Percentiles rank a stretch among this genome's conserved stretches.
phyloP scores from a whole-genome alignment of 129 eudicot species.

The Rutidosis leptorrhynchoides region DNA sequence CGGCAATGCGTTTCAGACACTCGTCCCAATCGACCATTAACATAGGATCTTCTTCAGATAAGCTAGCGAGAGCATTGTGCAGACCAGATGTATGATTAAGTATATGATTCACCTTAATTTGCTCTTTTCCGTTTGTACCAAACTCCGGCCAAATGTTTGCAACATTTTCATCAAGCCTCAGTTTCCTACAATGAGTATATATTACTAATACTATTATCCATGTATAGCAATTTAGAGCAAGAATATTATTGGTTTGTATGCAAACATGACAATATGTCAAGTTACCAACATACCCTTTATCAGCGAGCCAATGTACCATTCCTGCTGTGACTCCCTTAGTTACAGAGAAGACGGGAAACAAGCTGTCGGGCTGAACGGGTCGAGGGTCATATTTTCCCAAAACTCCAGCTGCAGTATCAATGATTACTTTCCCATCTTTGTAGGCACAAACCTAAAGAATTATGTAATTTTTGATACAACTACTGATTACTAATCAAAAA shows the following conservation, averaged over 20 bases:
- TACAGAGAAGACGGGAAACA: conserved; percentile 86
- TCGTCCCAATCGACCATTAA: conserved; percentile 71
- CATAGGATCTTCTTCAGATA: conserved; percentile 62
- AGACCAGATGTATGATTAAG: conserved; percentile 95
- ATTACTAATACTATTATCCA: background rate
- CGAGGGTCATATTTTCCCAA: conserved; percentile 95
- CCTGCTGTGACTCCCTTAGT: conserved; percentile 90
- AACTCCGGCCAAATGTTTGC: conserved; percentile 84
- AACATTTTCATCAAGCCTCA: conserved; percentile 76
- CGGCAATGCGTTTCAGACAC: conserved; percentile 58
- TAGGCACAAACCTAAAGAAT: conserved; percentile 75
- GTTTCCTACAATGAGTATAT: conserved; percentile 49
- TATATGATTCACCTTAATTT: conserved; percentile 88
- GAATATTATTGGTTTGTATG: conserved; percentile 6
- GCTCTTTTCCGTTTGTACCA: conserved; percentile 65
- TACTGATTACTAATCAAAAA: background rate
- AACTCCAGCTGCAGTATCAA: conserved; percentile 95
- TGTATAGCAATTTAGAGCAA: background rate
- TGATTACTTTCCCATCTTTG: conserved; percentile 89
- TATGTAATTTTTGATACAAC: background rate
- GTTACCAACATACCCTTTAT: conserved; percentile 59
- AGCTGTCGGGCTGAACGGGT: conserved; percentile 90
- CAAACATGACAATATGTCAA: background rate
- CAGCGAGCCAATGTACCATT: conserved; percentile 89
- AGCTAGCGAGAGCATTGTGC: conserved; percentile 69